These are phyloP conservation scores for Cutaneotrichosporon cavernicola DNA, from an alignment of 1,284 basidiomycete genomes.

Conservation along the genomic window DNA sequence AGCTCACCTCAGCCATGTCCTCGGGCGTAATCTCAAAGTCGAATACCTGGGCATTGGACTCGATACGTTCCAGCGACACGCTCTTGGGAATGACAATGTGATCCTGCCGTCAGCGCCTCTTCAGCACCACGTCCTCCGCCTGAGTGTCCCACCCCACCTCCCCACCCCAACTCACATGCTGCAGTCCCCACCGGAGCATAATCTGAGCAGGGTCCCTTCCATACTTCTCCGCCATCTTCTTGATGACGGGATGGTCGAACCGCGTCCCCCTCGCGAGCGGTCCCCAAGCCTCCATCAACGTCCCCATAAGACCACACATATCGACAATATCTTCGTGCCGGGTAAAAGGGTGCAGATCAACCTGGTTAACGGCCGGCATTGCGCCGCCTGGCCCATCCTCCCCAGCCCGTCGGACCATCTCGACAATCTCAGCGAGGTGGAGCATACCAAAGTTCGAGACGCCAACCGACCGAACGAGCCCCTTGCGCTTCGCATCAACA, in stretches of 20 bases:
- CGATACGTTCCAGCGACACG: constrained; percentile 55
- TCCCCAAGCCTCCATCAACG: constrained; percentile 56
- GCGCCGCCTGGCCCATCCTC: constrained; percentile 26
- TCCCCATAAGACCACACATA: constrained; percentile 53
- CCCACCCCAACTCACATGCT: constrained; percentile 45
- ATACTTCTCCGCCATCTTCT: constrained; percentile 48
- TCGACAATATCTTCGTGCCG: constrained; percentile 53
- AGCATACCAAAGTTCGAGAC: constrained; percentile 55
- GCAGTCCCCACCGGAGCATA: constrained; percentile 57
- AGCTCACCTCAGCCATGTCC: constrained; percentile 54
- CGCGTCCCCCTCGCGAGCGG: constrained; percentile 54
- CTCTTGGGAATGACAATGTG: constrained; percentile 57
- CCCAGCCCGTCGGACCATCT: constrained; percentile 8
- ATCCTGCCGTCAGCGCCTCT: constrained; percentile 37
- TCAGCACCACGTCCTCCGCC: not conserved
- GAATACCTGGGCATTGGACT: constrained; percentile 55
- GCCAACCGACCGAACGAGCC: constrained; percentile 53
- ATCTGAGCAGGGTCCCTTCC: constrained; percentile 54
- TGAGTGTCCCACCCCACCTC: too few species aligned
- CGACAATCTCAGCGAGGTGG: constrained; percentile 56
- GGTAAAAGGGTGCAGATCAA: constrained; percentile 55
- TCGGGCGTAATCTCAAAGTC: constrained; percentile 54
- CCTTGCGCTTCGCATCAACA: constrained; percentile 52
- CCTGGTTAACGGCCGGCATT: constrained; percentile 52
- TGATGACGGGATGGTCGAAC: constrained; percentile 53